Conservation (phyloP, 2,329 filamentous ascomycete species). For the Trichoderma cornu-damae region DNA sequence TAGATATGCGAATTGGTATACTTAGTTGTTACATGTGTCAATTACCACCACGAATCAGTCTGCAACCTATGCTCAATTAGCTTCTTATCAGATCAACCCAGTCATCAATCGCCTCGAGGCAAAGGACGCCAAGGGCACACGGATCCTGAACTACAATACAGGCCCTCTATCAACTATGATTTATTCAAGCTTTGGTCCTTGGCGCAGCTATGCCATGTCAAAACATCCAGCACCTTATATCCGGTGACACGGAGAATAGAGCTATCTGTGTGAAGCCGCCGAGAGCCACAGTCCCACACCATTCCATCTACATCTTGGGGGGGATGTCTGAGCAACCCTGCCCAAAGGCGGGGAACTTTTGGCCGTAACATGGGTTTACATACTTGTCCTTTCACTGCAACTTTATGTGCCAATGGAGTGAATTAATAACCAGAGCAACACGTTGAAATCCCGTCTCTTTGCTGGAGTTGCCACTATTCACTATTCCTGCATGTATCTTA, state of each 20-base stretch:
- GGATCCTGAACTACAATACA: no score
- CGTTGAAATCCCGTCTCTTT: background rate
- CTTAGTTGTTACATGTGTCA: background rate
- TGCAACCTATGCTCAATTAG: background rate
- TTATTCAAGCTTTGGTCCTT: background rate
- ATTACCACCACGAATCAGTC: background rate
- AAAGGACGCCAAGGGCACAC: no score
- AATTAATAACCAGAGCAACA: background rate
- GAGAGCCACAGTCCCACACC: background rate
- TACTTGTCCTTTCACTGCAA: background rate
- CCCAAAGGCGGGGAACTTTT: constrained; percentile 3
- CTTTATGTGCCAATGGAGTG: background rate
- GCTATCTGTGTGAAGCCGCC: background rate
- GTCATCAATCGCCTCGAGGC: background rate
- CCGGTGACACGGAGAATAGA: background rate
- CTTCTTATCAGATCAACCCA: background rate
- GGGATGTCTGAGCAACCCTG: background rate
- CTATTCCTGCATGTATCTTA: background rate
- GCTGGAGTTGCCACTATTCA: background rate
- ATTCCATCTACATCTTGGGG: background rate
- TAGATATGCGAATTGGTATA: background rate
- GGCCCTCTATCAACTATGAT: background rate
- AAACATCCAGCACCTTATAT: background rate
- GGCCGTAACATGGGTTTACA: constrained; percentile 1
- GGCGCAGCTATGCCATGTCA: no score